phyloP scores from a whole-genome alignment of 2,329 filamentous ascomycete genomes.

The Apiospora marii region DNA sequence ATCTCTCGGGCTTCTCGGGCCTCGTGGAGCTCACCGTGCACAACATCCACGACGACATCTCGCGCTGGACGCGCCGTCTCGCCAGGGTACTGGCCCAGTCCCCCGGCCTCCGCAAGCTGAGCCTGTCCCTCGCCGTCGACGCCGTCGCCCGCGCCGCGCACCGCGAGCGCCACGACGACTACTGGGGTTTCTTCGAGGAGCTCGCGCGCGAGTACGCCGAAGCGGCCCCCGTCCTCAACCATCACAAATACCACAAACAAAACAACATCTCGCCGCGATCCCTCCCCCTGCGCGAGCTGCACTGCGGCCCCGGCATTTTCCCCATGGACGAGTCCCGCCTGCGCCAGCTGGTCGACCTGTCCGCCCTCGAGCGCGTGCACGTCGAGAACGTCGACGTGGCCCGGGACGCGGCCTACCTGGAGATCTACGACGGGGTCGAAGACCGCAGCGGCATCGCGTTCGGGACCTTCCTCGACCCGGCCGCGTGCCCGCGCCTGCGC shows the following conservation, averaged over 20 bases:
- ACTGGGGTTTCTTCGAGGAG: background rate
- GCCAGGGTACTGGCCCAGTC: background rate
- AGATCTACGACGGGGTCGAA: background rate
- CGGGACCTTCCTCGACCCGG: background rate
- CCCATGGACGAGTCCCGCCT: background rate
- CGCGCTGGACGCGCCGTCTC: background rate
- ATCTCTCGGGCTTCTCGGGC: background rate
- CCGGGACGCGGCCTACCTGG: background rate
- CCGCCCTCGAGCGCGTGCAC: background rate
- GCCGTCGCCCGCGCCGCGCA: background rate
- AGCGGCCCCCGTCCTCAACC: too few relatives aligned
- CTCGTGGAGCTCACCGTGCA: background rate
- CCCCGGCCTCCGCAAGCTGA: background rate
- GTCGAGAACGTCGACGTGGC: background rate
- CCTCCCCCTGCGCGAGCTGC: background rate
- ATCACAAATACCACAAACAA: too few relatives aligned
- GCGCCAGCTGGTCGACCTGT: background rate
- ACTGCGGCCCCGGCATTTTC: background rate
- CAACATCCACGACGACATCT: background rate
- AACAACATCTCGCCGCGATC: background rate
- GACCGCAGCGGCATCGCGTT: slow-evolving; percentile 1
- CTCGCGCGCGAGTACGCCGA: slow-evolving; percentile 1
- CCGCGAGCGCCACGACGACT: background rate
- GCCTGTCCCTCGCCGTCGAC: slow-evolving; percentile 2
- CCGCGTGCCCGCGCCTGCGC: background rate